Percentiles rank a stretch among this genome's conserved stretches.
Evolutionary conservation across 768 basidiomycete genomes (phyloP).

Genomic region (Lactarius psammicola): DNA sequence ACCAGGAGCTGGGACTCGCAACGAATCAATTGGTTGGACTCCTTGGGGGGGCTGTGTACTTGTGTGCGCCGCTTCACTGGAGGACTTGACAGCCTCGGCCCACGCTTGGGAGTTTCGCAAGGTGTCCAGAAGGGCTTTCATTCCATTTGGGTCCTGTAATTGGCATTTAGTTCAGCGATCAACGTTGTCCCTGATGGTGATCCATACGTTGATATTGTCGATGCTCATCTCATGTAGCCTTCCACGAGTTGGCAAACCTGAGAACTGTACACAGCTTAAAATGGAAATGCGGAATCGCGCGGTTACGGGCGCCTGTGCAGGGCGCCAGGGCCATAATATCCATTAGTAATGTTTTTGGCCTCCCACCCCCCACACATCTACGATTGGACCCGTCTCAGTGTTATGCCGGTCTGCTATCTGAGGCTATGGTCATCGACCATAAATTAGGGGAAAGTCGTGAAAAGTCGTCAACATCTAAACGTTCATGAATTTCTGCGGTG

Average conservation of each 20-base stretch:
- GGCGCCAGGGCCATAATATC: too few species aligned
- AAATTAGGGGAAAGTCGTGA: too few species aligned
- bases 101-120: conserved; percentile 67
- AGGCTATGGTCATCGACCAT: too few species aligned
- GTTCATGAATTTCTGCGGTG: too few species aligned
- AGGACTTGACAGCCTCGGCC: conserved; percentile 46
- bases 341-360: too few species aligned
- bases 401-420: too few species aligned
- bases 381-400: too few species aligned
- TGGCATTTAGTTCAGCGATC: neutral
- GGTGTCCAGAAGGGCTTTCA: conserved; percentile 70
- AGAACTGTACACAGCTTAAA: neutral
- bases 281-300: conserved; percentile 3
- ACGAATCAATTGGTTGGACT: conserved; percentile 10
- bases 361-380: too few species aligned
- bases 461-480: too few species aligned
- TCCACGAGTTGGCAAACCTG: neutral
- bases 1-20: conserved; percentile 6
- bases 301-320: too few species aligned
- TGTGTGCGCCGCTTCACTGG: conserved; percentile 16
- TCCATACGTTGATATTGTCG: conserved; percentile 22
- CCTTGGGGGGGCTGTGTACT: conserved; percentile 16
- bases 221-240: conserved; percentile 6
- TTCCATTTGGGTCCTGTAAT: conserved; percentile 26
- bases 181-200: neutral